Evolutionary conservation across 257 asterid species (phyloP), one percentile per base, ranked within the genome.

Genomic region (Avicennia marina): DNA sequence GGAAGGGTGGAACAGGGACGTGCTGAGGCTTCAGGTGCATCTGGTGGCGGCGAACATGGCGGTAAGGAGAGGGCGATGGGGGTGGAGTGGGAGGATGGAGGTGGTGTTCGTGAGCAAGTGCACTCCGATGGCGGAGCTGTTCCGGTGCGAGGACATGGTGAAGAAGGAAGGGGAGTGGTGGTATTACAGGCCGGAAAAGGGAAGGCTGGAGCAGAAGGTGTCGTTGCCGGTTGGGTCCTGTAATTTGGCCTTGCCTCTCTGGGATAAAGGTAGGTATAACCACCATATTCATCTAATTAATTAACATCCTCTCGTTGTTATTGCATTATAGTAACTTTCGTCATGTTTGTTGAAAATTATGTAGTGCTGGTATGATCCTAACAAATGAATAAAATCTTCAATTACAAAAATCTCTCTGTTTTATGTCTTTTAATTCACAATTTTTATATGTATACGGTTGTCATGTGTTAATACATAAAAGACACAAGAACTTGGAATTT

Each of bases 141-240:
- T 91, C 68, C 69, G 87, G 66, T 91, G 98, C 21, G 88, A 83
- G 46, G 96, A 88, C 24, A 41, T 72, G 78, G 75, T 66, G 75
- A 60, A 11, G 65, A 75, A 70, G 52, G 95, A 85, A 34, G 95
- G 90, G 13, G 85, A 91, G 19, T 88, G 98, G 98, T 88, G 95
- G 98, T 66, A 70, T 48, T 88, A 70, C 65, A 67, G 62, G 74
- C 73, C 82, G 51, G 83, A 85, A 29, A 66, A 71, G 59, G 52
- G 27, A 50, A 71, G 80, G 63, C 67, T 91, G 72, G 78, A 69
- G 64, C 84, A 76, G 29, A 91, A 91, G 53, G 75, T 88, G 47
- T 38, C 70, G 0, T 21, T 91, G 88, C 96, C 98, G 1, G 43
- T 88, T 67, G 98, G 98, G 4, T 85, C 98, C 8, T 88, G 98